phyloP scores from a whole-genome alignment of 1,139 yeast species.

The Zhuliangozyma parablackwelliae region DNA sequence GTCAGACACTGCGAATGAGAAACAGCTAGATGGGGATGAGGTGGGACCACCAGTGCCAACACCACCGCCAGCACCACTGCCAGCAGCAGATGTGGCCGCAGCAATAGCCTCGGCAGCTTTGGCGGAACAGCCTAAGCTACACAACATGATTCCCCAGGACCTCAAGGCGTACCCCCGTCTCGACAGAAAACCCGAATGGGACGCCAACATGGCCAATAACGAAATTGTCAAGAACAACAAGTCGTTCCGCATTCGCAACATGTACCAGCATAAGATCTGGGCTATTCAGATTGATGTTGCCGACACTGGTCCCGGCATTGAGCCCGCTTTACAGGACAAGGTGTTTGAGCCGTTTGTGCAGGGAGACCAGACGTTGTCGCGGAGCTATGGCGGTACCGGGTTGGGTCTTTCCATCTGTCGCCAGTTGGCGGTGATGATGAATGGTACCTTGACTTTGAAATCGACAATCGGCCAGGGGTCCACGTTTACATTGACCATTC shows the following conservation, averaged over 20 bases:
- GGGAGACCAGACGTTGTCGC: constrained; percentile 89
- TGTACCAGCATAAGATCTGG: constrained; percentile 47
- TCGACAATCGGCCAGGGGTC: constrained; percentile 77
- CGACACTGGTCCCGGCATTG: constrained; percentile 94
- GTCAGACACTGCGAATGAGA: constrained; percentile 2
- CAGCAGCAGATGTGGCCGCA: too few species aligned
- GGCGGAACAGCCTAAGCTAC: not conserved
- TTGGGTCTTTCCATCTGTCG: constrained; percentile 89
- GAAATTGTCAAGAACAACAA: constrained; percentile 31
- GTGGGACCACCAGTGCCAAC: not conserved
- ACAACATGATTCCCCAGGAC: constrained; percentile 9
- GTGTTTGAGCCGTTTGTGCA: constrained; percentile 96
- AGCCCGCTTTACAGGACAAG: constrained; percentile 68
- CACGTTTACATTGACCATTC: constrained; percentile 73
- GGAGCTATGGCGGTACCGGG: constrained; percentile 95
- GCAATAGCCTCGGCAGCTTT: too few species aligned
- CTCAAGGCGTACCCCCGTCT: constrained; percentile 7
- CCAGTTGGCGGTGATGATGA: constrained; percentile 85
- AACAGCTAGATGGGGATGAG: constrained; percentile 1
- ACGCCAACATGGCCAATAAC: constrained; percentile 6
- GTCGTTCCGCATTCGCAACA: constrained; percentile 30
- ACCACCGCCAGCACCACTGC: too few species aligned
- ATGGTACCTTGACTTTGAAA: constrained; percentile 69
- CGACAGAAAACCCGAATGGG: constrained; percentile 7
- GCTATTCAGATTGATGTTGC: constrained; percentile 70